Percentiles rank a stretch among this genome's conserved stretches.
These are phyloP conservation scores for Ceratobasidium sp. DNA, from an alignment of 1,284 basidiomycete genomes.

Conservation along the genomic window DNA sequence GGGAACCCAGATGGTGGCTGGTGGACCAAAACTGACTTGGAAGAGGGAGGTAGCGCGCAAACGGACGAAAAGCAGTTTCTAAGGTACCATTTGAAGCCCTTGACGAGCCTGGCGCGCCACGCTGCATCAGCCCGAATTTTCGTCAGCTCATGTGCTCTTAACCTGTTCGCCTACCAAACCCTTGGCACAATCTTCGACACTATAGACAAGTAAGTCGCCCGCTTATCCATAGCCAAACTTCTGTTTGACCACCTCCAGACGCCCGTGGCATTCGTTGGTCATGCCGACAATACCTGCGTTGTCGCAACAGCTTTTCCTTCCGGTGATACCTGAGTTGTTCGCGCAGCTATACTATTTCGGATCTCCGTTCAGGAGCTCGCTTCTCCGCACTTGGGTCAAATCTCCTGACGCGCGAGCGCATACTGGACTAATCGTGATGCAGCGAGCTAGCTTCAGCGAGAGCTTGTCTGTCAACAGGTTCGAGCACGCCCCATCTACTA, in stretches of 20 bases:
- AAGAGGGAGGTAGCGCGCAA: background rate
- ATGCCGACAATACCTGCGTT: background rate
- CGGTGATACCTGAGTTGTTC: slow-evolving; percentile 1
- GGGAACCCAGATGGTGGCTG: background rate
- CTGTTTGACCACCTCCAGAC: background rate
- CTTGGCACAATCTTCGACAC: background rate
- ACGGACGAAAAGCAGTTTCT: background rate
- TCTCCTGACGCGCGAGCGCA: background rate
- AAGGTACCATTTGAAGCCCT: background rate
- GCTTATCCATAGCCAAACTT: background rate
- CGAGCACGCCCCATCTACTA: background rate
- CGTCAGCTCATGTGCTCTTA: background rate
- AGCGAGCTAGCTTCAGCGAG: background rate
- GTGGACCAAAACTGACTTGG: background rate
- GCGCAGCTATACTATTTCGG: slow-evolving; percentile 17
- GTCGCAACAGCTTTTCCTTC: background rate
- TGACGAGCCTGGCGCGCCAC: background rate
- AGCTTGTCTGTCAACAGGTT: background rate
- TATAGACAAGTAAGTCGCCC: background rate
- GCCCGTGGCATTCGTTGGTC: slow-evolving; percentile 18
- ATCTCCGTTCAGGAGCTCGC: background rate
- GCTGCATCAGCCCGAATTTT: background rate
- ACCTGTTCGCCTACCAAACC: background rate
- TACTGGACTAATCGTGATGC: slow-evolving; percentile 11
- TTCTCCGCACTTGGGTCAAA: slow-evolving; percentile 10